These are phyloP conservation scores for Alternaria sp. DNA, from an alignment of 2,329 filamentous ascomycete species.

Conservation along the genomic window DNA sequence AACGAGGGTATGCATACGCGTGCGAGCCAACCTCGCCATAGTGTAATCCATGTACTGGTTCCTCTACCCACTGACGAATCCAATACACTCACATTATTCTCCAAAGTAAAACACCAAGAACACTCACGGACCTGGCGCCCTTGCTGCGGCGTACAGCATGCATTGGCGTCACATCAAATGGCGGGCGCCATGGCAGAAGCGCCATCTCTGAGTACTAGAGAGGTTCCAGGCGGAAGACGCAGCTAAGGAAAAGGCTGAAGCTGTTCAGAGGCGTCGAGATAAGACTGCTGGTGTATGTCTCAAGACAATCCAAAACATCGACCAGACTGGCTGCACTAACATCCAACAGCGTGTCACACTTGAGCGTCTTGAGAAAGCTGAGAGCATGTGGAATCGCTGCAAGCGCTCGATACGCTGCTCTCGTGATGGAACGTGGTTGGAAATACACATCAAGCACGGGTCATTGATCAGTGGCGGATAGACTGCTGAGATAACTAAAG, in stretches of 20 bases:
- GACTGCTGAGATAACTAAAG: not conserved
- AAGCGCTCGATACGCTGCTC: conserved; percentile 1
- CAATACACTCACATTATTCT: not conserved
- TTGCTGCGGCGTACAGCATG: not conserved
- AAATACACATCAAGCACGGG: not conserved
- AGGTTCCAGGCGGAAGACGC: conserved; percentile 3
- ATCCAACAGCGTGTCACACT: not conserved
- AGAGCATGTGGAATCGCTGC: conserved; percentile 2
- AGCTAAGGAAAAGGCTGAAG: not conserved
- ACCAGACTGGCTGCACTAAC: not conserved
- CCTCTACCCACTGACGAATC: not conserved
- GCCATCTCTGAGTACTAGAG: conserved; percentile 8
- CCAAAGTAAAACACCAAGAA: not conserved
- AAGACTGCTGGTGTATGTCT: not conserved
- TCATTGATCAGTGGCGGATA: conserved; percentile 7
- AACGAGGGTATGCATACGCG: not conserved
- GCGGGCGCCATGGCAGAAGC: conserved; percentile 5
- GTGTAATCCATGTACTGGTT: not conserved
- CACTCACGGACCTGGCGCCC: no score
- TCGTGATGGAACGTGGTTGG: not conserved
- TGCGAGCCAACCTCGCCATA: not conserved
- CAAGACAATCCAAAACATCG: not conserved
- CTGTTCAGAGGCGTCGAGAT: not conserved
- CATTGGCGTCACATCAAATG: conserved; percentile 15
- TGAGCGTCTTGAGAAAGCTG: conserved; percentile 7